phyloP scores from a whole-genome alignment of 768 basidiomycete genomes.

The Russula lepida region DNA sequence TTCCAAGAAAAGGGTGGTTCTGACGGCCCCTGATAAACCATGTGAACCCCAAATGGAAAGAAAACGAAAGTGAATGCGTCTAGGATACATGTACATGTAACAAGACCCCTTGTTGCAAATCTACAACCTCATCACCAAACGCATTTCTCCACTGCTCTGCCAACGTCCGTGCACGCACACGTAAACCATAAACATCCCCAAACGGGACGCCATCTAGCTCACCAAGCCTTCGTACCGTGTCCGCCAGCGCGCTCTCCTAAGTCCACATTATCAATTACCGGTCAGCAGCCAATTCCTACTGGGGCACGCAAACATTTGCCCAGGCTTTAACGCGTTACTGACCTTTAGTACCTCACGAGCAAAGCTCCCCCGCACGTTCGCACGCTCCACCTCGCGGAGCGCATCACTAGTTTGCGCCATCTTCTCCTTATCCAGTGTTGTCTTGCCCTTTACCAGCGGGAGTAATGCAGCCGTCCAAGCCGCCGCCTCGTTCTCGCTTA shows the following conservation, averaged over 20 bases:
- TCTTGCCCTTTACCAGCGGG: conserved; percentile 14
- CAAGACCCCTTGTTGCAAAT: neutral
- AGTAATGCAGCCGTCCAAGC: conserved; percentile 10
- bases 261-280: neutral
- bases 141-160: neutral
- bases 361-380: neutral
- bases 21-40: neutral
- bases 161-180: conserved; percentile 12
- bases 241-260: conserved; percentile 13
- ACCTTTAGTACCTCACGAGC: conserved; percentile 7
- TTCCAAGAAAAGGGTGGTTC: neutral
- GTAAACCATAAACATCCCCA: conserved; percentile 1
- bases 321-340: neutral
- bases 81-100: neutral
- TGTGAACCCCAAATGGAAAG: neutral
- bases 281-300: neutral
- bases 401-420: neutral
- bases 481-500: neutral
- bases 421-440: neutral
- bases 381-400: neutral
- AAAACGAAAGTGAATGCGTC: neutral
- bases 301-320: neutral
- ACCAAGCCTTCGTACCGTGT: conserved; percentile 11
- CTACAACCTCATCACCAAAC: conserved; percentile 13
- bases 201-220: conserved; percentile 6